Evolutionary conservation across 768 basidiomycete species (phyloP).

Genomic region (Porphyrellus cyaneotinctus): DNA sequence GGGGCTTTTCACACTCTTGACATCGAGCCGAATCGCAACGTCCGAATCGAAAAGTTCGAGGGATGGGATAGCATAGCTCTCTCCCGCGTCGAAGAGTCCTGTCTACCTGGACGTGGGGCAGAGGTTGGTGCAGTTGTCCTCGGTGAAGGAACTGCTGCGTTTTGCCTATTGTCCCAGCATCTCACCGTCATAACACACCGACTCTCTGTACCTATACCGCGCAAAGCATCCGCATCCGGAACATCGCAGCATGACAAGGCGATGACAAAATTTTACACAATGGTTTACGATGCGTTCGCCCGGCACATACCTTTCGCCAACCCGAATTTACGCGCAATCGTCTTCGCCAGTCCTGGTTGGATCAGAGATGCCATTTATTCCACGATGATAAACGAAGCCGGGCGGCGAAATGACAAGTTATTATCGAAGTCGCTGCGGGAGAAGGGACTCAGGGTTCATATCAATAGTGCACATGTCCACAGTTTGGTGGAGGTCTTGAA

Average conservation of each 20-base stretch:
- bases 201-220: conserved; percentile 82
- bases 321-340: conserved; percentile 75
- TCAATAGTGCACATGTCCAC: conserved; percentile 93
- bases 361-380: conserved; percentile 85
- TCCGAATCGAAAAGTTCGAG: conserved; percentile 80
- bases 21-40: conserved; percentile 85
- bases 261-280: conserved; percentile 74
- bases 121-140: conserved; percentile 95
- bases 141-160: conserved; percentile 92
- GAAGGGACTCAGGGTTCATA: conserved; percentile 87
- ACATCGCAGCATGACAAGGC: conserved; percentile 92
- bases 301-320: conserved; percentile 86
- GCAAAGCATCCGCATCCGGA: conserved; percentile 81
- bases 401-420: conserved; percentile 73
- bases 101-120: conserved; percentile 89
- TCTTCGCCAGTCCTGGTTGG: conserved; percentile 97
- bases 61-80: conserved; percentile 93
- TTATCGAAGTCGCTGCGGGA: conserved; percentile 71
- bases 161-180: conserved; percentile 93
- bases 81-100: conserved; percentile 80
- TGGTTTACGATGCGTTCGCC: conserved; percentile 80
- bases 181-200: conserved; percentile 93
- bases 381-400: conserved; percentile 79
- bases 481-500: conserved; percentile 91
- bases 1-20: conserved; percentile 95